phyloP scores from a whole-genome alignment of 2,329 filamentous ascomycete species.

The Pseudocercospora vitis region DNA sequence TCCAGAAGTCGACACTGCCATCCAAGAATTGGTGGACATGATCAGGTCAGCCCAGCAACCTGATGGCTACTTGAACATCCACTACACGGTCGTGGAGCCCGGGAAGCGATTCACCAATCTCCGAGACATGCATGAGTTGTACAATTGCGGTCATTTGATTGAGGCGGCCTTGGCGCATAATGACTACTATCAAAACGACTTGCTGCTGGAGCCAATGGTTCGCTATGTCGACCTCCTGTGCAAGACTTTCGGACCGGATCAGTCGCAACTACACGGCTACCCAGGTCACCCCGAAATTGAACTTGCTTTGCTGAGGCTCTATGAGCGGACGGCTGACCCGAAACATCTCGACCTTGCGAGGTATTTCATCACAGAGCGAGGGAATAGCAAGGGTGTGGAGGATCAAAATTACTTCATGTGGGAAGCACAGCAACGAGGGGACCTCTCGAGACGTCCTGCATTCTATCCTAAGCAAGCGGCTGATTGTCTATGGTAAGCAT shows the following conservation, averaged over 20 bases:
- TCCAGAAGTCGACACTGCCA: constrained; percentile 50
- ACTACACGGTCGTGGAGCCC: constrained; percentile 61
- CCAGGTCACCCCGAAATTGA: constrained; percentile 61
- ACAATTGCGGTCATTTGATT: constrained; percentile 63
- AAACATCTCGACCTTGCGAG: constrained; percentile 50
- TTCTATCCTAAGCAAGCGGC: constrained; percentile 45
- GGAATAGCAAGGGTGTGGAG: constrained; percentile 52
- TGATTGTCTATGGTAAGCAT: constrained; percentile 41
- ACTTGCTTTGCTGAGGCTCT: constrained; percentile 50
- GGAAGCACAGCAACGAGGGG: constrained; percentile 54
- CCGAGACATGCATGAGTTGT: constrained; percentile 63
- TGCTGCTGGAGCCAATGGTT: constrained; percentile 54
- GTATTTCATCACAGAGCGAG: constrained; percentile 61
- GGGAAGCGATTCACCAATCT: constrained; percentile 59
- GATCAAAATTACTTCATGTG: constrained; percentile 57
- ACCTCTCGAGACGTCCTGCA: constrained; percentile 51
- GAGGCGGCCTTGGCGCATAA: constrained; percentile 60
- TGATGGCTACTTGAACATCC: constrained; percentile 65
- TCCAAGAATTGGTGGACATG: constrained; percentile 59
- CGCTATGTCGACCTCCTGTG: constrained; percentile 57
- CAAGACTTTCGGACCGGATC: constrained; percentile 53
- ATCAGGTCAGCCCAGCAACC: constrained; percentile 57
- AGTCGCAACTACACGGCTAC: constrained; percentile 57
- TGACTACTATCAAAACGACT: constrained; percentile 53
- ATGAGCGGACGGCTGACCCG: constrained; percentile 42